A percentile compares a stretch with the other conserved stretches of the same genome.
These are phyloP conservation scores for Hansfordia pulvinata DNA, from an alignment of 2,329 filamentous ascomycete genomes.

Conservation along the genomic window DNA sequence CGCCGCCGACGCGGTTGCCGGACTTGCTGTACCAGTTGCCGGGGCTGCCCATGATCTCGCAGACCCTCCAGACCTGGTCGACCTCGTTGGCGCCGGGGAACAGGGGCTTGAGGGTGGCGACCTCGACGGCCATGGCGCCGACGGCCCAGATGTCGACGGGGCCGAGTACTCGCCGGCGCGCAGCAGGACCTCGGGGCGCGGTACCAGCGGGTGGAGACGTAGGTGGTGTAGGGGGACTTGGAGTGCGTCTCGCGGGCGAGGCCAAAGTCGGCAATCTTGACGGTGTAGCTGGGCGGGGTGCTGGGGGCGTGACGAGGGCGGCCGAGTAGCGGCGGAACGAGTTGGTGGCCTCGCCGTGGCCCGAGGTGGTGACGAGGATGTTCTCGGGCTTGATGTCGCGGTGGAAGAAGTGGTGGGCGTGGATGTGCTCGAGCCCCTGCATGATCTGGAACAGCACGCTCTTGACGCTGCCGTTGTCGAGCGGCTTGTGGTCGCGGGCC, in stretches of 20 bases:
- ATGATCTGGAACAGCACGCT: conserved; percentile 97
- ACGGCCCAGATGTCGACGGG: conserved; percentile 96
- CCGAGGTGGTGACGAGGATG: conserved; percentile 87
- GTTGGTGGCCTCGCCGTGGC: conserved; percentile 66
- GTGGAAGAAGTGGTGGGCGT: conserved; percentile 95
- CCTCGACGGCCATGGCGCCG: conserved; percentile 95
- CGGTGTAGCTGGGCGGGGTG: conserved; percentile 89
- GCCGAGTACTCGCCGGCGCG: conserved; percentile 94
- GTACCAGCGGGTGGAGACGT: conserved; percentile 97
- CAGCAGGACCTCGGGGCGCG: conserved; percentile 84
- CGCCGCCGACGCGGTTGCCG: conserved; percentile 75
- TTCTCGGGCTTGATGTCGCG: conserved; percentile 99
- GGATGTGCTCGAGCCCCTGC: conserved; percentile 90
- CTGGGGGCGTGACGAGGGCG: conserved; percentile 81
- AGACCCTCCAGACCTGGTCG: conserved; percentile 96
- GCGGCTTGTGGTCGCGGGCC: conserved; percentile 83
- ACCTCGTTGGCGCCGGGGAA: conserved; percentile 98
- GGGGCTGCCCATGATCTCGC: conserved; percentile 98
- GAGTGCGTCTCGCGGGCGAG: conserved; percentile 96
- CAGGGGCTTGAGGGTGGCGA: conserved; percentile 88
- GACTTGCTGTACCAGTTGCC: conserved; percentile 96
- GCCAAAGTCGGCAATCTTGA: conserved; percentile 98
- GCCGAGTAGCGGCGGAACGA: conserved; percentile 88
- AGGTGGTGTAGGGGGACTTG: conserved; percentile 91
- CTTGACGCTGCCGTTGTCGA: conserved; percentile 87